phyloP scores from a whole-genome alignment of 2,329 filamentous ascomycete species.

The Diaporthe amygdali region DNA sequence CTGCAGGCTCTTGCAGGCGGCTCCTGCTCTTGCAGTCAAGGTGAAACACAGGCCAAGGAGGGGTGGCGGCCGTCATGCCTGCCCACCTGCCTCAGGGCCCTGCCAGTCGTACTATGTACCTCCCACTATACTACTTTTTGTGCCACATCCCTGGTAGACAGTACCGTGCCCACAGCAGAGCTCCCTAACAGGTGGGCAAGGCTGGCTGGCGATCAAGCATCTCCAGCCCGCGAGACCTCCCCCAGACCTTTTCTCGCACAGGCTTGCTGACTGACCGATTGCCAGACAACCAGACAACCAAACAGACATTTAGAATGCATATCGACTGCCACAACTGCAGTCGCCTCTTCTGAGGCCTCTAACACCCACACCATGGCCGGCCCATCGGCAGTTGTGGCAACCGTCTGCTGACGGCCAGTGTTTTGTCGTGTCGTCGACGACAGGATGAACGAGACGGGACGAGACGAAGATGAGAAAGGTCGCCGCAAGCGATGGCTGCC shows the following conservation, averaged over 20 bases:
- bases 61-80: neutral
- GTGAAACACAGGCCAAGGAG: conserved; percentile 22
- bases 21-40: neutral
- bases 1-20: neutral
- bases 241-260: neutral
- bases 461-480: neutral
- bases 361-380: neutral
- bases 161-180: neutral
- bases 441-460: neutral
- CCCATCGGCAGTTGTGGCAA: neutral
- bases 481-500: neutral
- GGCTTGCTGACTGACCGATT: no score
- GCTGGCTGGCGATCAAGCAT: conserved; percentile 13
- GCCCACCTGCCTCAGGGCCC: neutral
- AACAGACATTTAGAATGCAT: neutral
- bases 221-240: neutral
- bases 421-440: neutral
- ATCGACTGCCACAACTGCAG: neutral
- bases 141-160: neutral
- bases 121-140: neutral
- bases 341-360: neutral
- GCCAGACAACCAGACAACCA: neutral
- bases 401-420: neutral
- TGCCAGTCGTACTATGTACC: neutral
- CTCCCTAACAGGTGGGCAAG: neutral